A percentile compares a stretch with the other conserved stretches of the same genome.
These are phyloP conservation scores for Isochrysis galbana DNA, from an alignment of 78 protist genomes.

Conservation along the genomic window DNA sequence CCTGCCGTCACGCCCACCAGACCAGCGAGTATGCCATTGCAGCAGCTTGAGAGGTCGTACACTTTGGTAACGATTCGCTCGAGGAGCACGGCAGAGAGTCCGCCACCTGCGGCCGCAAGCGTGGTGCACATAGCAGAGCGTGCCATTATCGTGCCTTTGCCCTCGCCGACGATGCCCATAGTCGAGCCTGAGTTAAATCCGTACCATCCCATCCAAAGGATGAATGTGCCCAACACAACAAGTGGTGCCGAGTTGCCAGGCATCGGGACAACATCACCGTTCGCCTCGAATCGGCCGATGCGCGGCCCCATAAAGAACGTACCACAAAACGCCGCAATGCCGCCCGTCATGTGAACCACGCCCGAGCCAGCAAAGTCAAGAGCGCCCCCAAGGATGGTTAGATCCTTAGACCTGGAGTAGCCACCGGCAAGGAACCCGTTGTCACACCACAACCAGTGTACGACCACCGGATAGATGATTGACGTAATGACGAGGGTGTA, in stretches of 20 bases:
- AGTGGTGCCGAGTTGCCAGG: not conserved
- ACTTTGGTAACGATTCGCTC: not conserved
- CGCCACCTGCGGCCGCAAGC: constrained; percentile 33
- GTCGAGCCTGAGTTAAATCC: constrained; percentile 64
- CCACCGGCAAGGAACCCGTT: not conserved
- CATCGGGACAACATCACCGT: not conserved
- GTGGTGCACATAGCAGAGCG: constrained; percentile 21
- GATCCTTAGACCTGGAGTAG: not conserved
- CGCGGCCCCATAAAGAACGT: constrained; percentile 79
- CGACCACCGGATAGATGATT: constrained; percentile 67
- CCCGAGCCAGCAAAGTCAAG: constrained; percentile 59
- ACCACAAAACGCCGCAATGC: constrained; percentile 72
- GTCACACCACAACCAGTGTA: constrained; percentile 53
- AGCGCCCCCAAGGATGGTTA: not conserved
- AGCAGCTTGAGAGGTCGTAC: not conserved
- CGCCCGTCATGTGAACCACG: constrained; percentile 87
- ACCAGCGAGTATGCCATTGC: constrained; percentile 57
- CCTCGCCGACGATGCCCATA: not conserved
- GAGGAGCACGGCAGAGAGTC: not conserved
- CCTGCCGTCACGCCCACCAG: constrained; percentile 49
- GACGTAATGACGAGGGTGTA: constrained; percentile 47
- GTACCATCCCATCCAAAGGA: constrained; percentile 68
- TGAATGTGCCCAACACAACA: constrained; percentile 39
- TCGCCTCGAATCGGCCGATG: constrained; percentile 63
- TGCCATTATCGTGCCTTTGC: constrained; percentile 60